Base-by-base conservation (phyloP, 202 grass and related monocot species). In the Miscanthus sacchariflorus region DNA sequence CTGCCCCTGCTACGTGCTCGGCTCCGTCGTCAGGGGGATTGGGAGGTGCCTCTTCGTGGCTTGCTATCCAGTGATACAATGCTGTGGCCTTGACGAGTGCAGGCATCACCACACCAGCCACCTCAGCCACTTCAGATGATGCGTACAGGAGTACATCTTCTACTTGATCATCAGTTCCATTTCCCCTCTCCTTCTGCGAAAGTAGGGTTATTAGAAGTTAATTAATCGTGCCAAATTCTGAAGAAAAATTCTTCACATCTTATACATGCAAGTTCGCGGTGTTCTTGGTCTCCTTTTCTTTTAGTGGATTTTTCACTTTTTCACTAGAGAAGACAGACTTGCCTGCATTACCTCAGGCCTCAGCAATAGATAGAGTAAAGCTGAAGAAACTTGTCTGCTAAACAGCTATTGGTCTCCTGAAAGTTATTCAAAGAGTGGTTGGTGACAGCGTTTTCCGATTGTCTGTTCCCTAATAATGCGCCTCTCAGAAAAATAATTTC, bases 21-120 rank as follows among this genome's bases (percentile, higher is more conserved):
- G 87, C 25, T 86, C 85, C 61, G 72, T 90, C 38, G 78, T 87
- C 21, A 83, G 90, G 87, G 88, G 89, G 7, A 67, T 96, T 45
- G 83, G 90, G 9, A 89, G 91, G 77, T 93, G 90, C 59, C 88
- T 93, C 69, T 96, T 92, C 40, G 91, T 92, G 48, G 90, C 87
- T 25, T 93, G 85, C 84, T 92, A 86, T 78, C 94, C 94, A 28
- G 79, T 77, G 43, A 76, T 96, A 84, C 91, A 87, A 73, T 96
- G 91, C 30, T 93, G 90, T 38, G 88, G 91, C 14, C 84, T 96
- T 39, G 94, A 96, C 33, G 91, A 93, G 44, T 86, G 79, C 74
- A 79, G 88, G 40, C 94, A 96, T 40, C 89, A 79, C 10, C 94
- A 96, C 64, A 73, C 74, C 48, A 78, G 68, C 38, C 85, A 86